phyloP scores from a whole-genome alignment of 2,329 filamentous ascomycete genomes.

The Calonectria fujianensis region DNA sequence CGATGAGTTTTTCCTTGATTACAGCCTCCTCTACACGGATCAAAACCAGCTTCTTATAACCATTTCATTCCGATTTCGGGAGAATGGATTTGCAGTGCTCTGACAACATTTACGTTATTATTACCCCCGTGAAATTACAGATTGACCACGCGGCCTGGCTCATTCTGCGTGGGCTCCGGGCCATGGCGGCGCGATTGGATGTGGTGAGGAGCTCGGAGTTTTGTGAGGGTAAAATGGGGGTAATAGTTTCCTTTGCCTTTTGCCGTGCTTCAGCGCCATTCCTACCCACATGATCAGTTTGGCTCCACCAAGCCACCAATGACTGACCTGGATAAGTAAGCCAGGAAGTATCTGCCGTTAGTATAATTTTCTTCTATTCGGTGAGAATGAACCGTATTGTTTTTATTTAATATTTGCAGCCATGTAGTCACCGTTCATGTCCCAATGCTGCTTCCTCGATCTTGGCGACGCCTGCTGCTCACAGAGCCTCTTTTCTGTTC shows the following conservation, averaged over 20 bases:
- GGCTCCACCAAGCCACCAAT: constrained; percentile 14
- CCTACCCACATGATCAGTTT: constrained; percentile 11
- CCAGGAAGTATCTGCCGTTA: not conserved
- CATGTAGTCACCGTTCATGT: not conserved
- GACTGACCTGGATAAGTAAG: not conserved
- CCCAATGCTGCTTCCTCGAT: not conserved
- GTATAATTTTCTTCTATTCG: not conserved
- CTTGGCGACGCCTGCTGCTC: constrained; percentile 1
- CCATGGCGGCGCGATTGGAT: constrained; percentile 29
- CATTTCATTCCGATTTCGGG: constrained; percentile 20
- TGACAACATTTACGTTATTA: constrained; percentile 32
- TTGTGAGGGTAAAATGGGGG: constrained; percentile 40
- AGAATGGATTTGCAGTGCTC: constrained; percentile 15
- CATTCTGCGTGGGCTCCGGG: constrained; percentile 21
- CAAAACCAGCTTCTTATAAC: constrained; percentile 28
- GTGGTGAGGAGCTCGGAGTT: constrained; percentile 30
- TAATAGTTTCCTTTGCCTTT: constrained; percentile 32
- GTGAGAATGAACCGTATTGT: not conserved
- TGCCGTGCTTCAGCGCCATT: constrained; percentile 19
- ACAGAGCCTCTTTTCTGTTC: constrained; percentile 10
- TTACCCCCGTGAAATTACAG: constrained; percentile 26
- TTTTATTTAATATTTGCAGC: not conserved
- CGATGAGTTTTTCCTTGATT: not conserved
- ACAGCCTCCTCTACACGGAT: not conserved
- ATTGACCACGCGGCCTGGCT: constrained; percentile 24